Percentiles rank a stretch among this genome's conserved stretches.
phyloP scores from a whole-genome alignment of 345 rosid genomes.

The Firmiana major region DNA sequence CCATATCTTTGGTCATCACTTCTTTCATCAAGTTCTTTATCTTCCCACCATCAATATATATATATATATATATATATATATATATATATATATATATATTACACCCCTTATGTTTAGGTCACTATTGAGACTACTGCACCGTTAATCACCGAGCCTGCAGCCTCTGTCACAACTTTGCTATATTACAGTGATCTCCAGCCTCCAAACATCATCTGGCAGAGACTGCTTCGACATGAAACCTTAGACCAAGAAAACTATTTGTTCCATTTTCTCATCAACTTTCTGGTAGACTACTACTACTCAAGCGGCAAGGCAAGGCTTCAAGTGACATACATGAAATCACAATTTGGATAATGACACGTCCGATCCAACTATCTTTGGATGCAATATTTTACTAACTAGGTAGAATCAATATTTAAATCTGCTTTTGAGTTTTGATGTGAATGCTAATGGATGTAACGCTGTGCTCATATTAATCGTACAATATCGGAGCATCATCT shows the following conservation, averaged over 20 bases:
- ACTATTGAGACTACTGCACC: constrained; percentile 29
- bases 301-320: not conserved
- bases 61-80: no score
- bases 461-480: no score
- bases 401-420: no score
- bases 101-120: constrained; percentile 42
- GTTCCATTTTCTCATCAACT: constrained; percentile 46
- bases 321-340: no score
- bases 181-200: constrained; percentile 51
- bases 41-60: not conserved
- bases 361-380: no score
- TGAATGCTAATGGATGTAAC: no score
- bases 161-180: constrained; percentile 40
- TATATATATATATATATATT: no score
- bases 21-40: not conserved
- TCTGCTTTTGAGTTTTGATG: no score
- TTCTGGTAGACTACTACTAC: constrained; percentile 29
- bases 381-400: no score
- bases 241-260: constrained; percentile 44
- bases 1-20: not conserved
- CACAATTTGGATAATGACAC: no score
- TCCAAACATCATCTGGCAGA: constrained; percentile 29
- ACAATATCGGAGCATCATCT: no score
- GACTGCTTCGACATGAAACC: constrained; percentile 41
- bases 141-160: constrained; percentile 32